Conservation (phyloP, 345 rosid species). For the Eucalyptus tenuipes region DNA sequence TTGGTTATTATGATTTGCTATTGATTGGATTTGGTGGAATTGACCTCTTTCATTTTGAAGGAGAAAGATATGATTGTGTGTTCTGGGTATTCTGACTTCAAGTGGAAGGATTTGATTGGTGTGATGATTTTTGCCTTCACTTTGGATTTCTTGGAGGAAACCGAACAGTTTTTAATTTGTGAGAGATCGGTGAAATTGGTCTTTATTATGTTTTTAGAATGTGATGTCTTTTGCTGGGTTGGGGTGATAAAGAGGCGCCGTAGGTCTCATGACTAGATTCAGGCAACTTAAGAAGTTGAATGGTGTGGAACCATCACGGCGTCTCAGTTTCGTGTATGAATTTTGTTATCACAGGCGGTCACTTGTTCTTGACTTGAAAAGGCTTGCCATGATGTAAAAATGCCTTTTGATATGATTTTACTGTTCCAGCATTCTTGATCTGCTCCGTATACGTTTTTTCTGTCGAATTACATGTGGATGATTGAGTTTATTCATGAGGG, state of each 20-base stretch:
- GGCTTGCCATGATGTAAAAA: background rate
- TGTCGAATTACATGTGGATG: background rate
- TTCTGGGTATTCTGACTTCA: background rate
- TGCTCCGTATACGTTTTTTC: background rate
- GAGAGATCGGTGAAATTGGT: background rate
- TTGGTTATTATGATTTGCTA: background rate
- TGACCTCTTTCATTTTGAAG: background rate
- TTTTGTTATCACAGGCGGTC: background rate
- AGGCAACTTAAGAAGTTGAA: background rate
- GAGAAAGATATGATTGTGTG: background rate
- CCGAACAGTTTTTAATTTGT: background rate
- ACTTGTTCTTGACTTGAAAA: background rate
- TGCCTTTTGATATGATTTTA: background rate
- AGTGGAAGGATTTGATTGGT: background rate
- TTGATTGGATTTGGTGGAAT: background rate
- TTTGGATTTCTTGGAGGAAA: background rate
- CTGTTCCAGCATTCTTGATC: background rate
- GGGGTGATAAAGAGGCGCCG: background rate
- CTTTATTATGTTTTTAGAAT: background rate
- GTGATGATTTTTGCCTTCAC: background rate
- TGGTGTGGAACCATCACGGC: background rate
- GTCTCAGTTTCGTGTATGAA: background rate
- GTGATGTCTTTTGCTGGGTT: background rate
- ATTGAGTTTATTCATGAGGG: background rate
- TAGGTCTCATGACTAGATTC: background rate